Conservation (phyloP, 257 asterid genomes). For the Salvia rosmarinus region DNA sequence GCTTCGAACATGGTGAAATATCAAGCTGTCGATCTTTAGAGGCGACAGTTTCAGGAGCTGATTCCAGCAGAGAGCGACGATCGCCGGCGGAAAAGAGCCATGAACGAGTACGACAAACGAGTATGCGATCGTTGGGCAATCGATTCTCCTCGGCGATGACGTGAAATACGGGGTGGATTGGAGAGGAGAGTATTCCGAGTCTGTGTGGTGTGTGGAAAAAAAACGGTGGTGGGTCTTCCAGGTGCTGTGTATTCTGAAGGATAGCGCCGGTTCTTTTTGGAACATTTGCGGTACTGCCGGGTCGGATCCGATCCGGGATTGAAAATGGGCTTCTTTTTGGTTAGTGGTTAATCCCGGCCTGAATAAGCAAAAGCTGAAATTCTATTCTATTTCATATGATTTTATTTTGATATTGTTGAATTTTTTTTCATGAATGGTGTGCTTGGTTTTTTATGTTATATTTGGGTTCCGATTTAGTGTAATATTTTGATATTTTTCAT, state of each 20-base stretch:
- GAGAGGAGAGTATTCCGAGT: not conserved
- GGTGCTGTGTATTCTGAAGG: conserved; percentile 43
- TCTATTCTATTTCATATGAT: too few species aligned
- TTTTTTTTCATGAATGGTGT: not conserved
- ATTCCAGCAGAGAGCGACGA: conserved; percentile 33
- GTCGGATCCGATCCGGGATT: conserved; percentile 8
- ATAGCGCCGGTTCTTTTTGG: conserved; percentile 38
- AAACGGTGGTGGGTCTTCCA: conserved; percentile 44
- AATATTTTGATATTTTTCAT: too few species aligned
- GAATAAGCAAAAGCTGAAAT: too few species aligned
- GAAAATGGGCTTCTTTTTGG: not conserved
- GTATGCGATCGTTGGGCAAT: conserved; percentile 27
- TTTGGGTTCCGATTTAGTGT: not conserved
- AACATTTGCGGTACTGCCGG: conserved; percentile 24
- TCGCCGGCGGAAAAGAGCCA: conserved; percentile 42
- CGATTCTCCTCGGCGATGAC: conserved; percentile 4
- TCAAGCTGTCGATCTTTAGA: conserved; percentile 34
- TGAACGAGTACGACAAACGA: conserved; percentile 1
- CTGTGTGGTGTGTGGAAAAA: conserved; percentile 8
- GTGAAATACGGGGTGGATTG: conserved; percentile 12
- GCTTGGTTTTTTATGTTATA: too few species aligned
- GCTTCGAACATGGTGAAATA: conserved; percentile 55
- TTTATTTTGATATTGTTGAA: too few species aligned
- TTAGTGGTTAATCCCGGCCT: not conserved
- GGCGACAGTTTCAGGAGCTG: conserved; percentile 36